These are phyloP conservation scores for Pichia sp. DNA, from an alignment of 1,139 yeast species.

Conservation along the genomic window DNA sequence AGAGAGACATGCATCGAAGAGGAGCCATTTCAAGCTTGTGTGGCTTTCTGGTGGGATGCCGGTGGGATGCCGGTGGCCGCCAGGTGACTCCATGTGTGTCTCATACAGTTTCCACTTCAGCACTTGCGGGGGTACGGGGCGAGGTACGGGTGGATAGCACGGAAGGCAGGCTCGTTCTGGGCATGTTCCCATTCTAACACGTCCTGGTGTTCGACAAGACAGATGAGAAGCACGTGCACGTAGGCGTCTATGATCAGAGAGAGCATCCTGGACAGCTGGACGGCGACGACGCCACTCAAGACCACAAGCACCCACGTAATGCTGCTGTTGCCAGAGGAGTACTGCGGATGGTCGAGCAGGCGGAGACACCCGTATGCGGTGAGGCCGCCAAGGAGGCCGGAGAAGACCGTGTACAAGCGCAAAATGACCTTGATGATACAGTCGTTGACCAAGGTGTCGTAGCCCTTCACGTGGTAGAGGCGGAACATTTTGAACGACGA, in stretches of 20 bases:
- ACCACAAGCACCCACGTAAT: conserved; percentile 44
- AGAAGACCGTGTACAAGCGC: conserved; percentile 65
- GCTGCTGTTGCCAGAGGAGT: background rate
- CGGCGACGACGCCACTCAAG: conserved; percentile 52
- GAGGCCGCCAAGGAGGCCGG: conserved; percentile 47
- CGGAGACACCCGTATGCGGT: conserved; percentile 65
- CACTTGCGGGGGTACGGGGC: background rate
- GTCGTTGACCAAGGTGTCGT: conserved; percentile 57
- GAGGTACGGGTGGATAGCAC: background rate
- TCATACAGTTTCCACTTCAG: background rate
- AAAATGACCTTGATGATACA: conserved; percentile 78
- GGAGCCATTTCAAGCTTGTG: too few relatives aligned
- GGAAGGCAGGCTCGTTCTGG: conserved; percentile 30
- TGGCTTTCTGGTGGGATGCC: too few relatives aligned
- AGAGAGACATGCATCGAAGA: too few relatives aligned
- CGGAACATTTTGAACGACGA: conserved; percentile 80
- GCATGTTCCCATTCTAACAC: conserved; percentile 73
- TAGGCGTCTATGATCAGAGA: conserved; percentile 78
- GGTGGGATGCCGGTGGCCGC: too few relatives aligned
- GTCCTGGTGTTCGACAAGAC: conserved; percentile 83
- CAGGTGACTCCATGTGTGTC: too few relatives aligned
- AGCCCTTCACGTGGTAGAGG: conserved; percentile 69
- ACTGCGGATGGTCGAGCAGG: background rate
- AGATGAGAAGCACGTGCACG: conserved; percentile 78
- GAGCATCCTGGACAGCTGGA: conserved; percentile 73